Evolutionary conservation across 495 filamentous ascomycete species (phyloP).

Genomic region (Glonium stellatum): DNA sequence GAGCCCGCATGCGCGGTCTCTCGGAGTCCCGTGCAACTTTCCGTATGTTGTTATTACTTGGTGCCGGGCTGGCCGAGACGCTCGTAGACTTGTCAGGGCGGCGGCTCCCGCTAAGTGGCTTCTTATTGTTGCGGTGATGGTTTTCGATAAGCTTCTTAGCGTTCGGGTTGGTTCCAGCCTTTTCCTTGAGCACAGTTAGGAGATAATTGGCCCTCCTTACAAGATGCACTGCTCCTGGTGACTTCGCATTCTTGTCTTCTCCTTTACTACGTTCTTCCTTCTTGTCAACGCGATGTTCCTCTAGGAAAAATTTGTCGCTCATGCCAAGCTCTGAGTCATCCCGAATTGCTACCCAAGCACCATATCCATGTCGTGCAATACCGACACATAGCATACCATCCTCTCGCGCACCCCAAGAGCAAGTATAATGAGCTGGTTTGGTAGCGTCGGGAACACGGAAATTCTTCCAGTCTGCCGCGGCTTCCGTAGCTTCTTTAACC

Average conservation of each 20-base stretch:
- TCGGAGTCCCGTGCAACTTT: conserved; percentile 46
- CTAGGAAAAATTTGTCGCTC: conserved; percentile 88
- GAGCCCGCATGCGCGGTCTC: conserved; percentile 44
- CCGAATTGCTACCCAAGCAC: conserved; percentile 85
- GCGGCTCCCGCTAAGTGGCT: conserved; percentile 21
- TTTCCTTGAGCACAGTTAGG: conserved; percentile 78
- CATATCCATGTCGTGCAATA: conserved; percentile 87
- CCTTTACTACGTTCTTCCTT: conserved; percentile 81
- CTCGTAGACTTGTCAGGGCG: conserved; percentile 26
- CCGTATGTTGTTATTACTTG: conserved; percentile 11
- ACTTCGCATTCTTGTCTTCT: conserved; percentile 74
- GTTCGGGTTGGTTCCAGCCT: conserved; percentile 35
- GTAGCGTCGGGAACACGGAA: conserved; percentile 89
- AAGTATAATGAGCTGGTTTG: conserved; percentile 79
- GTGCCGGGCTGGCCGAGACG: conserved; percentile 25
- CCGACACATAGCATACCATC: conserved; percentile 96
- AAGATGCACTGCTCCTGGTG: conserved; percentile 91
- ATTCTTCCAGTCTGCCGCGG: conserved; percentile 56
- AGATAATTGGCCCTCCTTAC: conserved; percentile 93
- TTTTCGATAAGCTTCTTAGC: conserved; percentile 27
- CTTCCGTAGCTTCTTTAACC: conserved; percentile 61
- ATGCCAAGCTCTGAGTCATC: conserved; percentile 85
- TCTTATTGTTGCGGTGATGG: conserved; percentile 34
- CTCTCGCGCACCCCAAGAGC: conserved; percentile 79
- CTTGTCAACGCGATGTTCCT: conserved; percentile 95